These are phyloP conservation scores for Lentinula edodes DNA, from an alignment of 768 basidiomycete genomes.

Conservation along the genomic window DNA sequence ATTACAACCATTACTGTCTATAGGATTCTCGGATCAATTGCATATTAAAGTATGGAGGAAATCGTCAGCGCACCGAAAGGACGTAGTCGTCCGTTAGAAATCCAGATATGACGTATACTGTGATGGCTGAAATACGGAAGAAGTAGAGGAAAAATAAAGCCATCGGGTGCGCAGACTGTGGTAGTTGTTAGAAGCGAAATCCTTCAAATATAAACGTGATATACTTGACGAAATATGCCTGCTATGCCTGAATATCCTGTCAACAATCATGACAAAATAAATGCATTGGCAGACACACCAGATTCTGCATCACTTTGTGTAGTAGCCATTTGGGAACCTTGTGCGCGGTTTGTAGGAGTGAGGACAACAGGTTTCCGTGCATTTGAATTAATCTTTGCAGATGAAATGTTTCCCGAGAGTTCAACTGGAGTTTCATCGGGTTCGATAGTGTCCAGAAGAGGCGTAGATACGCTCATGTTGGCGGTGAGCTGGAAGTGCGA, in stretches of 20 bases:
- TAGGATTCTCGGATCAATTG: background rate
- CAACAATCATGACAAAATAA: background rate
- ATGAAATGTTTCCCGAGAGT: slow-evolving; percentile 28
- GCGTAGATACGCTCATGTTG: slow-evolving; percentile 54
- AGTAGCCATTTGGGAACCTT: slow-evolving; percentile 39
- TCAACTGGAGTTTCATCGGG: slow-evolving; percentile 61
- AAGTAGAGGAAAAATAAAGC: slow-evolving; percentile 85
- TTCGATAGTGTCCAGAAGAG: slow-evolving; percentile 79
- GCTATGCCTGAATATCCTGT: slow-evolving; percentile 46
- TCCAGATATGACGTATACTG: slow-evolving; percentile 91
- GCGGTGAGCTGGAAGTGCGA: background rate
- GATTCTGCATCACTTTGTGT: slow-evolving; percentile 69
- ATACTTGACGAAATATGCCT: slow-evolving; percentile 74
- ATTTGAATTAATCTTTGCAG: slow-evolving; percentile 21
- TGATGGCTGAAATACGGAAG: slow-evolving; percentile 84
- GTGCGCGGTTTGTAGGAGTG: slow-evolving; percentile 43
- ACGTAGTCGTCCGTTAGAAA: slow-evolving; percentile 90
- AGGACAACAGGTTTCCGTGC: slow-evolving; percentile 45
- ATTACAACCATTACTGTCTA: slow-evolving; percentile 91
- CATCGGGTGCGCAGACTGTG: slow-evolving; percentile 75
- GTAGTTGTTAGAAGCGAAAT: slow-evolving; percentile 8
- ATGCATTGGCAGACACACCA: slow-evolving; percentile 36
- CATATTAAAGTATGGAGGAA: background rate
- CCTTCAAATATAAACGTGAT: background rate
- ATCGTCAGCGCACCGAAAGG: slow-evolving; percentile 60